Percentiles rank a stretch among this genome's conserved stretches.
These are phyloP conservation scores for Tricholomella constricta DNA, from an alignment of 768 basidiomycete species.

Conservation along the genomic window DNA sequence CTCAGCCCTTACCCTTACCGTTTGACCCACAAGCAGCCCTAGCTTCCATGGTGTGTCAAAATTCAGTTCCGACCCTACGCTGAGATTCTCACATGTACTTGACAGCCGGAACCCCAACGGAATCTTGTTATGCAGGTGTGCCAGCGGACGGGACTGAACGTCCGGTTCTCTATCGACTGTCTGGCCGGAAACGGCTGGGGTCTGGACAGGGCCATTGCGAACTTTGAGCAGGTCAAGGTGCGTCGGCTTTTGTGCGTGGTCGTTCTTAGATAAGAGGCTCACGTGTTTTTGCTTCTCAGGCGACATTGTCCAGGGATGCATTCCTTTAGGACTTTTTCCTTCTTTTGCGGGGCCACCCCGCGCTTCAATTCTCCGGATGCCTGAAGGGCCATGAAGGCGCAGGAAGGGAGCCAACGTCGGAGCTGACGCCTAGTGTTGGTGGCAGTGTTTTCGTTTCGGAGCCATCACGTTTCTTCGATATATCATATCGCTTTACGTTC, in stretches of 20 bases:
- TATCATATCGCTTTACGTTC: not conserved
- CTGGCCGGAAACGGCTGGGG: slow-evolving; percentile 86
- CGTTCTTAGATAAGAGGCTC: slow-evolving; percentile 15
- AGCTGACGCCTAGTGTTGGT: not conserved
- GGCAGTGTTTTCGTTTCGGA: not conserved
- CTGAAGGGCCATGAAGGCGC: not conserved
- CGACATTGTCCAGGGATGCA: slow-evolving; percentile 53
- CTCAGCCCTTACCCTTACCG: slow-evolving; percentile 35
- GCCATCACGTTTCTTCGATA: not conserved
- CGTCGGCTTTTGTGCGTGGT: slow-evolving; percentile 25
- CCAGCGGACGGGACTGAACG: slow-evolving; percentile 76
- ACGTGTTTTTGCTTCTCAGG: slow-evolving; percentile 36
- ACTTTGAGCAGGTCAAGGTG: slow-evolving; percentile 90
- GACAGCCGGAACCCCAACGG: slow-evolving; percentile 71
- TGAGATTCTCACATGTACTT: slow-evolving; percentile 4
- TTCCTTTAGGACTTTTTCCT: slow-evolving; percentile 39
- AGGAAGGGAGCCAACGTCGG: not conserved
- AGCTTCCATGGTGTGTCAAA: slow-evolving; percentile 54
- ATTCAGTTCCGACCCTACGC: not conserved
- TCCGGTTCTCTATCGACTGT: slow-evolving; percentile 81
- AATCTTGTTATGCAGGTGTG: slow-evolving; percentile 69
- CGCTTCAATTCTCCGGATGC: not conserved
- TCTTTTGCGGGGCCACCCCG: not conserved
- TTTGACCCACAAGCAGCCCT: slow-evolving; percentile 54
- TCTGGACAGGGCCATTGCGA: slow-evolving; percentile 71